Evolutionary conservation across 768 basidiomycete species (phyloP).

Genomic region (Kwoniella mangroviensis): DNA sequence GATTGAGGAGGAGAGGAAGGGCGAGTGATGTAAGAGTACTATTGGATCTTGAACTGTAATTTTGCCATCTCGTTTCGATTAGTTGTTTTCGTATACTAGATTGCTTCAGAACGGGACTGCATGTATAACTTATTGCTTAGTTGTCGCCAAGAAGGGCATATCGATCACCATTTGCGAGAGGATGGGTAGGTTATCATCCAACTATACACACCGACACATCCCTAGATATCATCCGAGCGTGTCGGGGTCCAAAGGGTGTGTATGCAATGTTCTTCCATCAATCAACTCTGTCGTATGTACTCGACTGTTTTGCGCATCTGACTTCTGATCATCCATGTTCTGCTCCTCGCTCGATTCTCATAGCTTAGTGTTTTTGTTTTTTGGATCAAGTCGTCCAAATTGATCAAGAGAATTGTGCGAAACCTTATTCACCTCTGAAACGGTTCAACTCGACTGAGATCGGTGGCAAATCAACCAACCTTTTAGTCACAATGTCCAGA

Average conservation of each 20-base stretch:
- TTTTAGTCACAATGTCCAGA: conserved; percentile 14
- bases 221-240: background rate
- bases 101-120: background rate
- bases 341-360: no score
- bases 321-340: no score
- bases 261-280: background rate
- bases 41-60: background rate
- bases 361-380: no score
- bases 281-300: background rate
- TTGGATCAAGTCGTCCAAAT: no score
- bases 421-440: background rate
- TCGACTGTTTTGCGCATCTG: no score
- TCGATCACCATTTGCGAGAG: no score
- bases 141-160: no score
- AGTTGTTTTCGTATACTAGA: background rate
- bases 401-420: background rate
- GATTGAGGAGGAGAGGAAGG: conserved; percentile 40
- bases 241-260: background rate
- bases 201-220: background rate
- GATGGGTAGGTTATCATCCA: no score
- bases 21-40: conserved; percentile 3
- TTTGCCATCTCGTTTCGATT: background rate
- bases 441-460: background rate
- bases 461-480: background rate
- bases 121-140: background rate